These are phyloP conservation scores for Caloboletus inedulis DNA, from an alignment of 1,284 basidiomycete genomes.

Conservation along the genomic window DNA sequence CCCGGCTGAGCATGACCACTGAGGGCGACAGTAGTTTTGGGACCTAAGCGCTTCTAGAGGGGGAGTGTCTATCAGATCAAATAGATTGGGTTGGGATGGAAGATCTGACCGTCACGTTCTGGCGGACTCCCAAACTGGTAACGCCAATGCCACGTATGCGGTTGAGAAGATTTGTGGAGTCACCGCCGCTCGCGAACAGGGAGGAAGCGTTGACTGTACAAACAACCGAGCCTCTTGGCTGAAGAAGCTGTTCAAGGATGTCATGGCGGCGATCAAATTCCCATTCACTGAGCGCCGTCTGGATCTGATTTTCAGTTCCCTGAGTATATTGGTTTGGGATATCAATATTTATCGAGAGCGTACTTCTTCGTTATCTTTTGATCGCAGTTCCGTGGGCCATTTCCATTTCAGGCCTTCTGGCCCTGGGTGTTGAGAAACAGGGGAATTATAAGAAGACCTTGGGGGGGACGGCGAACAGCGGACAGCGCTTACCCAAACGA, in stretches of 20 bases:
- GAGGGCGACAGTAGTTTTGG: slow-evolving; percentile 38
- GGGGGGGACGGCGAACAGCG: slow-evolving; percentile 5
- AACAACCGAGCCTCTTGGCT: slow-evolving; percentile 45
- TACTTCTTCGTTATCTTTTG: slow-evolving; percentile 54
- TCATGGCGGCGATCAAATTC: slow-evolving; percentile 42
- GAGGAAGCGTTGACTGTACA: slow-evolving; percentile 49
- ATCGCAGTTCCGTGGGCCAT: slow-evolving; percentile 42
- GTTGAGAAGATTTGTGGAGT: slow-evolving; percentile 28
- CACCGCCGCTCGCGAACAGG: slow-evolving; percentile 38
- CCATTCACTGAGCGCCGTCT: slow-evolving; percentile 43
- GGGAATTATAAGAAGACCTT: slow-evolving; percentile 10
- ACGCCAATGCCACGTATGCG: slow-evolving; percentile 37
- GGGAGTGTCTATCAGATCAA: slow-evolving; percentile 20
- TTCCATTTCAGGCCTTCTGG: slow-evolving; percentile 48
- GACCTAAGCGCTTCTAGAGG: slow-evolving; percentile 40
- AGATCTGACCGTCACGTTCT: slow-evolving; percentile 40
- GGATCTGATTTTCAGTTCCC: slow-evolving; percentile 39
- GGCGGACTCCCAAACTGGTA: slow-evolving; percentile 35
- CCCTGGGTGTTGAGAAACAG: slow-evolving; percentile 35
- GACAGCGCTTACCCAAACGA: slow-evolving; percentile 52
- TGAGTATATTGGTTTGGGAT: slow-evolving; percentile 21
- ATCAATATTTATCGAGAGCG: slow-evolving; percentile 21
- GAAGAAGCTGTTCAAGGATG: slow-evolving; percentile 45
- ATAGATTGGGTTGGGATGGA: slow-evolving; percentile 18
- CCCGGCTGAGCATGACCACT: slow-evolving; percentile 32